phyloP scores from a whole-genome alignment of 176 grass and related monocot genomes.

The Luzula sylvatica region DNA sequence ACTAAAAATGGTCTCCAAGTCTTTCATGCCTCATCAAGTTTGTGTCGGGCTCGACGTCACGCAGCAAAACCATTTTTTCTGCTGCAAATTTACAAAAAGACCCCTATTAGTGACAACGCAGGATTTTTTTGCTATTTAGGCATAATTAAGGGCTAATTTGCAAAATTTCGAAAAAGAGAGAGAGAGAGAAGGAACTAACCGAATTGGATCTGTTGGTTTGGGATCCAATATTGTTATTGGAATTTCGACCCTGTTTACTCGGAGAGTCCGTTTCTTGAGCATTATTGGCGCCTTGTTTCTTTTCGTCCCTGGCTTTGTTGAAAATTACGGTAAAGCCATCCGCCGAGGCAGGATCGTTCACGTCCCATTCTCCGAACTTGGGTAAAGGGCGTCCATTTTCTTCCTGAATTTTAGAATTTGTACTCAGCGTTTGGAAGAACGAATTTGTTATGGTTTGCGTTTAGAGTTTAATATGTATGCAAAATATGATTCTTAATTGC shows the following conservation, averaged over 20 bases:
- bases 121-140: not conserved
- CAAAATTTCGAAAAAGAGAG: slow-evolving; percentile 4
- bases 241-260: slow-evolving; percentile 38
- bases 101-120: not conserved
- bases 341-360: slow-evolving; percentile 72
- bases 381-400: slow-evolving; percentile 75
- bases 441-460: no score
- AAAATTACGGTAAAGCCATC: slow-evolving; percentile 89
- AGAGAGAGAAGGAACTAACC: slow-evolving; percentile 22
- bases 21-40: slow-evolving; percentile 31
- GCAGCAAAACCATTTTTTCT: slow-evolving; percentile 95
- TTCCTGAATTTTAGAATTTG: slow-evolving; percentile 32
- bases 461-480: no score
- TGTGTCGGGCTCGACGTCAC: slow-evolving; percentile 62
- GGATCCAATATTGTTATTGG: slow-evolving; percentile 22
- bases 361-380: slow-evolving; percentile 90
- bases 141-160: not conserved
- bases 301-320: slow-evolving; percentile 94
- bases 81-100: slow-evolving; percentile 9
- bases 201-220: slow-evolving; percentile 43
- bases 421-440: no score
- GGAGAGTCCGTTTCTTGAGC: slow-evolving; percentile 55
- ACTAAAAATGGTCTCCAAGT: slow-evolving; percentile 27
- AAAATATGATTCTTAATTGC: no score
- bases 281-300: slow-evolving; percentile 41